phyloP scores from a whole-genome alignment of 75 land plant species.

The Pinus taeda region DNA sequence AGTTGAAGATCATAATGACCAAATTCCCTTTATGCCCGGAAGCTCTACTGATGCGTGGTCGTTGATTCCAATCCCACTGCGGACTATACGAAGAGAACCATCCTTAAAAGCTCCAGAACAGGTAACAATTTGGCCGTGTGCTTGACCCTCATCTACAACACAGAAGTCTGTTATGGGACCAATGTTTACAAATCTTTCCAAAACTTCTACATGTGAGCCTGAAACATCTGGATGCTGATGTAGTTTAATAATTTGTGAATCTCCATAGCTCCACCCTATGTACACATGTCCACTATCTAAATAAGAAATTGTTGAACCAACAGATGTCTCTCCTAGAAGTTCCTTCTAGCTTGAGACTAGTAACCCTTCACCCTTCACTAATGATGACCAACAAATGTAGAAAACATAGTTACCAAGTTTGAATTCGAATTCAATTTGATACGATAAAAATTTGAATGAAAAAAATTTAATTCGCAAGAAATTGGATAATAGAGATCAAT shows the following conservation, averaged over 20 bases:
- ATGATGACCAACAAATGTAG: conserved; percentile 88
- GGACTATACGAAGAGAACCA: conserved; percentile 94
- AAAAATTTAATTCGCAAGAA: no score
- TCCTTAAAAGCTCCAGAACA: conserved; percentile 98
- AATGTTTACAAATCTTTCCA: conserved; percentile 90
- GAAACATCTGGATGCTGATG: conserved; percentile 79
- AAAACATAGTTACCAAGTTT: no score
- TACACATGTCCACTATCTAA: conserved; percentile 90
- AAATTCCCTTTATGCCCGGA: conserved; percentile 95
- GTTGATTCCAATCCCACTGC: conserved; percentile 96
- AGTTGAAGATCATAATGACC: conserved; percentile 88
- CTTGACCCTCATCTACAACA: conserved; percentile 98
- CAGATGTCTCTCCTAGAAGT: conserved; percentile 24
- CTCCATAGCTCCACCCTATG: conserved; percentile 96
- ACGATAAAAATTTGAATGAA: no score
- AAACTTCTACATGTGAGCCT: conserved; percentile 89
- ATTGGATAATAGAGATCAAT: no score
- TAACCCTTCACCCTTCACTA: conserved; percentile 79
- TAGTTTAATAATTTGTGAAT: conserved; percentile 93
- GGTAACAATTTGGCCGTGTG: conserved; percentile 96
- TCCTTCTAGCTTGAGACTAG: neutral
- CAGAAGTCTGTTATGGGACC: conserved; percentile 96
- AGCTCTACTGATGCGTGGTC: conserved; percentile 98
- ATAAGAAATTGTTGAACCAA: conserved; percentile 92
- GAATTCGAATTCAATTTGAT: no score